phyloP scores from a whole-genome alignment of 345 rosid species.

The Punica granatum region DNA sequence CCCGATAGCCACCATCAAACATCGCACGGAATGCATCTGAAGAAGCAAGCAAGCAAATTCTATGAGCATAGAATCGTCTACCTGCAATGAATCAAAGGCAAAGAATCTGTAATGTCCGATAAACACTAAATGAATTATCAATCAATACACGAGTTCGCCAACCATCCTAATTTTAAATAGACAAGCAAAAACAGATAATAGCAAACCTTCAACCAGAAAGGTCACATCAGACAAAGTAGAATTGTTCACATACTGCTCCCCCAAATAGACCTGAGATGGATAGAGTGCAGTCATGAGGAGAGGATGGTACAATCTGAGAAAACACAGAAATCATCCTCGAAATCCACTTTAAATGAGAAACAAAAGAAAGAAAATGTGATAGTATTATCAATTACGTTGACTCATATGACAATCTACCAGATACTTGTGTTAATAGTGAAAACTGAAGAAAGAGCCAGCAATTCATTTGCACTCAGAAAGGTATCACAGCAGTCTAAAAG shows the following conservation, averaged over 20 bases:
- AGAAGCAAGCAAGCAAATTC: constrained; percentile 97
- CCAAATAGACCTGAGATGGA: constrained; percentile 72
- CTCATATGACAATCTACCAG: neutral
- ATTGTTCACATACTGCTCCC: constrained; percentile 90
- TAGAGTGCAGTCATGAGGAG: neutral
- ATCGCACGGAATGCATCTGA: constrained; percentile 99
- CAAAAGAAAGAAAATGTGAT: neutral
- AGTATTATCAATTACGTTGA: neutral
- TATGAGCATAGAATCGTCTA: constrained; percentile 86
- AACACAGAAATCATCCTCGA: neutral
- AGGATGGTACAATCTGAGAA: neutral
- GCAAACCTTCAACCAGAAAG: constrained; percentile 89
- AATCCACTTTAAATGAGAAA: neutral
- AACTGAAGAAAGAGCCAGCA: neutral
- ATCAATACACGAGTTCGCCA: too few species aligned
- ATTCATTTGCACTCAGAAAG: neutral
- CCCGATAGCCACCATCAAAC: constrained; percentile 99
- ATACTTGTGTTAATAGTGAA: neutral
- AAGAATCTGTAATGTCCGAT: neutral
- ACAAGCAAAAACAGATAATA: neutral
- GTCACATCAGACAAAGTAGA: constrained; percentile 89
- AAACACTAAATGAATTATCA: neutral
- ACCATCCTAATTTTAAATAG: neutral
- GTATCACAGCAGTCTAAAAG: neutral
- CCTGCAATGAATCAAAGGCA: constrained; percentile 37